These are phyloP conservation scores for Pyrenula aspistea DNA, from an alignment of 495 filamentous ascomycete genomes.

Conservation along the genomic window DNA sequence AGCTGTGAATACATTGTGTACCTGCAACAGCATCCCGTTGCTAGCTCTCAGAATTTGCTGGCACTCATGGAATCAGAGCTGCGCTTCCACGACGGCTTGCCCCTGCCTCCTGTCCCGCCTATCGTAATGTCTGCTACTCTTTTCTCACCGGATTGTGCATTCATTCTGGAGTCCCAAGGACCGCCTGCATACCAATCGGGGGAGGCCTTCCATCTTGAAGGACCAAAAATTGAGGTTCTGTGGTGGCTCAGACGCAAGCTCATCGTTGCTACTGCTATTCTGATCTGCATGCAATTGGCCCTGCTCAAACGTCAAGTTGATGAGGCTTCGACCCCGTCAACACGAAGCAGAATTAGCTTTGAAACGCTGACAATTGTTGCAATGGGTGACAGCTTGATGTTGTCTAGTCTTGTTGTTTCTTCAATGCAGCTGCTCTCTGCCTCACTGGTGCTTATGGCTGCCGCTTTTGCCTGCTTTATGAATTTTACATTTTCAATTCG, in stretches of 20 bases:
- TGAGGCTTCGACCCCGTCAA: constrained; percentile 89
- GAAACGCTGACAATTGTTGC: constrained; percentile 75
- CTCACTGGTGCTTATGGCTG: constrained; percentile 50
- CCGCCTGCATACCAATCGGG: constrained; percentile 55
- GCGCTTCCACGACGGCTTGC: constrained; percentile 72
- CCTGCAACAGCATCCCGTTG: constrained; percentile 62
- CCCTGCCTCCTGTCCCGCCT: constrained; percentile 50
- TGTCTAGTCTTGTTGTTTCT: constrained; percentile 48
- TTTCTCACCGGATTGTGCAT: constrained; percentile 90
- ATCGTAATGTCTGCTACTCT: constrained; percentile 74
- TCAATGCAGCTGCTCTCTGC: constrained; percentile 50
- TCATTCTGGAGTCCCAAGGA: constrained; percentile 80
- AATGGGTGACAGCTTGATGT: constrained; percentile 66
- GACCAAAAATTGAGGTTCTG: constrained; percentile 68
- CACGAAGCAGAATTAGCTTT: constrained; percentile 80
- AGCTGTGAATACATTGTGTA: constrained; percentile 86
- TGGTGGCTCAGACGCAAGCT: constrained; percentile 52
- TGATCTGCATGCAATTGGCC: constrained; percentile 58
- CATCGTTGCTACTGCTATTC: constrained; percentile 50
- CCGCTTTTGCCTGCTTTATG: constrained; percentile 60
- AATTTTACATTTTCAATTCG: constrained; percentile 66
- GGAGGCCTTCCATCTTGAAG: constrained; percentile 56
- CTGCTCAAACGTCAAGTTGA: constrained; percentile 77
- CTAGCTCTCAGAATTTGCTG: constrained; percentile 21
- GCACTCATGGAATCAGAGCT: constrained; percentile 68